Percentiles rank a stretch among this genome's conserved stretches.
Conservation (phyloP, 2,329 filamentous ascomycete genomes). For the Dryadomyces sulphureus region DNA sequence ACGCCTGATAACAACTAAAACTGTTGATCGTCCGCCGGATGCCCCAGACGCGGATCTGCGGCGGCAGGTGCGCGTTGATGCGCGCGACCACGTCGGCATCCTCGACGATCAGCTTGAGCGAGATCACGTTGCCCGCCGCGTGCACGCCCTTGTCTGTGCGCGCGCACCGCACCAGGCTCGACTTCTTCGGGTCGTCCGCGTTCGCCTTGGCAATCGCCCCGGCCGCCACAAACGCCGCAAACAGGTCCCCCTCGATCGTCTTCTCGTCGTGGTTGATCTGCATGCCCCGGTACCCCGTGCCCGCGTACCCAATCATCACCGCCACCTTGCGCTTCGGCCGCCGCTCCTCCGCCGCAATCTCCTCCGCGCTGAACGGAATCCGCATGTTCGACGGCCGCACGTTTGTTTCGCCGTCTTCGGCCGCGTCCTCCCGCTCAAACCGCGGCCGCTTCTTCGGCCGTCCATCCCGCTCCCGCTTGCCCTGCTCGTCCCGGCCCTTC, state of each 20-base stretch:
- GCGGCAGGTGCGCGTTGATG: slow-evolving; percentile 73
- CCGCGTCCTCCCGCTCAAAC: slow-evolving; percentile 14
- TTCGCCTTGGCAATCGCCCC: slow-evolving; percentile 95
- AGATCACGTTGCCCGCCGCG: slow-evolving; percentile 89
- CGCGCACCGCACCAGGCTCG: slow-evolving; percentile 82
- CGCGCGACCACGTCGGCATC: slow-evolving; percentile 75
- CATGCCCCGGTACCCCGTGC: slow-evolving; percentile 94
- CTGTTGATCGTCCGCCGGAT: slow-evolving; percentile 77
- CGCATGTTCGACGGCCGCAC: slow-evolving; percentile 35
- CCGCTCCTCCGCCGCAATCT: slow-evolving; percentile 76
- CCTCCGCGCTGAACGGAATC: slow-evolving; percentile 52
- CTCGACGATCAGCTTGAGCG: slow-evolving; percentile 88
- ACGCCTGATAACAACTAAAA: slow-evolving; percentile 90
- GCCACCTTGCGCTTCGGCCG: slow-evolving; percentile 88
- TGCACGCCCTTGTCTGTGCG: slow-evolving; percentile 96
- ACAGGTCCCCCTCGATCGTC: slow-evolving; percentile 93
- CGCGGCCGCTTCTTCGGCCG: slow-evolving; percentile 2
- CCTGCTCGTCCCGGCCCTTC: background rate
- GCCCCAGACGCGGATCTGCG: slow-evolving; percentile 91
- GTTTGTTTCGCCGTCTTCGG: slow-evolving; percentile 19
- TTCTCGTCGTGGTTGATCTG: slow-evolving; percentile 73
- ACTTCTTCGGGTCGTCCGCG: slow-evolving; percentile 92
- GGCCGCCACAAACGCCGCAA: slow-evolving; percentile 78
- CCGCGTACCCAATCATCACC: slow-evolving; percentile 88
- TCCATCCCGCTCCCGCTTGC: background rate